Conservation (phyloP, 116 monocot species). For the Cymodocea nodosa region DNA sequence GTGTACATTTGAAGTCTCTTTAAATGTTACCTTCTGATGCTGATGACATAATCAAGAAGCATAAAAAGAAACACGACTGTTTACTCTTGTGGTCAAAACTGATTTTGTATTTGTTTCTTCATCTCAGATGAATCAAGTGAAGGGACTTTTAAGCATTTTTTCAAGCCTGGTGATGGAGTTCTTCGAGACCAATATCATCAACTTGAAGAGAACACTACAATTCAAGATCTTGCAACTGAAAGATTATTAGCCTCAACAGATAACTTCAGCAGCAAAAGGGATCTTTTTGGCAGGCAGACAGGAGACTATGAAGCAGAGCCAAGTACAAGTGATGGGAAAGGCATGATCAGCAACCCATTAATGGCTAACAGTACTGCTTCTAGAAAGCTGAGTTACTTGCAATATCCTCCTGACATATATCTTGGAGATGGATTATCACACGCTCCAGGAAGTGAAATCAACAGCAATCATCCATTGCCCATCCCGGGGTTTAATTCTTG, state of each 20-base stretch:
- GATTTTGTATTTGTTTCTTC: neutral
- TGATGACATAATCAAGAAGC: neutral
- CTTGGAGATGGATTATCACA: neutral
- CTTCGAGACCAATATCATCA: neutral
- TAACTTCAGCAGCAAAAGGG: neutral
- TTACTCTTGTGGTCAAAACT: neutral
- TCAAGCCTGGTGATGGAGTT: neutral
- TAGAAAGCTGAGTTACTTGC: neutral
- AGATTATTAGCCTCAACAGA: neutral
- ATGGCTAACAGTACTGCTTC: neutral
- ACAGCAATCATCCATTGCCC: neutral
- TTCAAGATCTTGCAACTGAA: neutral
- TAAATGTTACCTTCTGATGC: neutral
- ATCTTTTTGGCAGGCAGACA: neutral
- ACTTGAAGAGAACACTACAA: neutral
- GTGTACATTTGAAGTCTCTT: neutral
- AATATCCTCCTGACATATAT: neutral
- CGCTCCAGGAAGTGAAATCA: neutral
- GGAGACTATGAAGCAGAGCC: neutral
- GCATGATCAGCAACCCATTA: neutral
- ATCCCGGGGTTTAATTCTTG: neutral
- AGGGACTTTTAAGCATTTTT: neutral
- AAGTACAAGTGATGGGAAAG: neutral
- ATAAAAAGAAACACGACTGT: neutral
- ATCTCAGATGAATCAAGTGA: neutral